phyloP scores from a whole-genome alignment of 768 basidiomycete genomes.

The Xerocomus brunneocitrinus region DNA sequence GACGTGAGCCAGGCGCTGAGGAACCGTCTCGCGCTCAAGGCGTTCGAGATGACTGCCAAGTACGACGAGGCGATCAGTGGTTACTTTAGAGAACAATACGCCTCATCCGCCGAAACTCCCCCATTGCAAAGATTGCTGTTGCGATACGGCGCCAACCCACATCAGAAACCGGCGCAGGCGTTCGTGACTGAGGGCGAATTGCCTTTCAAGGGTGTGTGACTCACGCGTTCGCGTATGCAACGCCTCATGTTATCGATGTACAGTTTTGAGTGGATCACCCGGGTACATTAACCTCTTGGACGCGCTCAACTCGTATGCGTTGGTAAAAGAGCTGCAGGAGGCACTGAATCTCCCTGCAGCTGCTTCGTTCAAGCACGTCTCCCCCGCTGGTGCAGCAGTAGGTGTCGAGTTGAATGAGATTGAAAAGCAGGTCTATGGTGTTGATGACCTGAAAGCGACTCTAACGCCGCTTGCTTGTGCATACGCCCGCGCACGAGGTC shows the following conservation, averaged over 20 bases:
- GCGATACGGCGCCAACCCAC: slow-evolving; percentile 96
- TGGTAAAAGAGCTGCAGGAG: slow-evolving; percentile 90
- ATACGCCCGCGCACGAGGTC: slow-evolving; percentile 93
- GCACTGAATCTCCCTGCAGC: slow-evolving; percentile 89
- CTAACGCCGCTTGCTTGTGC: slow-evolving; percentile 87
- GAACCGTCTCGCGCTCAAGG: slow-evolving; percentile 86
- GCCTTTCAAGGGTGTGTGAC: slow-evolving; percentile 79
- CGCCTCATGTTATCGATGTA: slow-evolving; percentile 5
- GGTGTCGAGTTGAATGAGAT: slow-evolving; percentile 76
- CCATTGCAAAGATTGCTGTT: slow-evolving; percentile 80
- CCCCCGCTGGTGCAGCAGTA: slow-evolving; percentile 94
- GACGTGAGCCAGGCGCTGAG: slow-evolving; percentile 67
- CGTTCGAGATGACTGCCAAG: slow-evolving; percentile 92
- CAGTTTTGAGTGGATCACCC: slow-evolving; percentile 89
- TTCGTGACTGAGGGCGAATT: slow-evolving; percentile 84
- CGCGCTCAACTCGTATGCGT: slow-evolving; percentile 93
- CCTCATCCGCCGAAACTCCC: slow-evolving; percentile 73
- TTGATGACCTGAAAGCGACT: slow-evolving; percentile 89
- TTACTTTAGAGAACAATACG: slow-evolving; percentile 96
- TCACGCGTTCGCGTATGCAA: background rate
- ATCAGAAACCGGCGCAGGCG: slow-evolving; percentile 97
- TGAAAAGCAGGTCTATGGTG: slow-evolving; percentile 93
- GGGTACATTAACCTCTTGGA: slow-evolving; percentile 99
- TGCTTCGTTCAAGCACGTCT: slow-evolving; percentile 99
- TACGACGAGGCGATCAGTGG: slow-evolving; percentile 96